Percentiles rank a stretch among this genome's conserved stretches.
Evolutionary conservation across 2,329 filamentous ascomycete genomes (phyloP).

Genomic region (Botrytis aclada): DNA sequence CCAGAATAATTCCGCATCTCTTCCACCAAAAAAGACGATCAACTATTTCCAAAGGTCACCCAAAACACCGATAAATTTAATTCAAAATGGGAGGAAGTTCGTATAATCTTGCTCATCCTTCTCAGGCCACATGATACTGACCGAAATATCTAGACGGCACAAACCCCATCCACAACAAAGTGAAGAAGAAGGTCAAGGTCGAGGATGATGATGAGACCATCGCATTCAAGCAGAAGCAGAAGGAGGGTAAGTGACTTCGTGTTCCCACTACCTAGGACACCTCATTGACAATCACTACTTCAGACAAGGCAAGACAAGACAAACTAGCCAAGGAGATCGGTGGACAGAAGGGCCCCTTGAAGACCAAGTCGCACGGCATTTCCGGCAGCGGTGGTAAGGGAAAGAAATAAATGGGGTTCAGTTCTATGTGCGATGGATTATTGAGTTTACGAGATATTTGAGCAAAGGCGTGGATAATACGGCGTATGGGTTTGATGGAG

Average conservation of each 20-base stretch:
- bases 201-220: constrained; percentile 86
- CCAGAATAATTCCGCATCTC: constrained; percentile 14
- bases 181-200: constrained; percentile 74
- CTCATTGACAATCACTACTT: not conserved
- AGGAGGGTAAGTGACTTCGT: constrained; percentile 61
- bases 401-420: constrained; percentile 16
- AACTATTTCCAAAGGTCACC: not conserved
- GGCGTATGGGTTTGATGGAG: constrained; percentile 21
- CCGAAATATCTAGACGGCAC: constrained; percentile 7
- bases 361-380: constrained; percentile 81
- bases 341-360: constrained; percentile 71
- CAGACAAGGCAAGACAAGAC: constrained; percentile 70
- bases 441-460: constrained; percentile 15
- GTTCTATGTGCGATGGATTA: not conserved
- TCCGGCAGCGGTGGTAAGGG: constrained; percentile 97
- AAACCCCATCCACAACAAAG: constrained; percentile 55
- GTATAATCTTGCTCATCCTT: constrained; percentile 7
- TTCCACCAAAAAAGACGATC: not conserved
- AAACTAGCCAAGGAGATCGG: constrained; percentile 66
- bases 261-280: constrained; percentile 41
- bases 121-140: constrained; percentile 39
- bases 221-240: constrained; percentile 79
- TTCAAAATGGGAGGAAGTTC: constrained; percentile 59
- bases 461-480: constrained; percentile 22
- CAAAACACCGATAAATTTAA: constrained; percentile 6